Evolutionary conservation across 148 eudicot species (phyloP), one percentile per base, ranked within the genome.

Genomic region (Nepenthes mirabilis): DNA sequence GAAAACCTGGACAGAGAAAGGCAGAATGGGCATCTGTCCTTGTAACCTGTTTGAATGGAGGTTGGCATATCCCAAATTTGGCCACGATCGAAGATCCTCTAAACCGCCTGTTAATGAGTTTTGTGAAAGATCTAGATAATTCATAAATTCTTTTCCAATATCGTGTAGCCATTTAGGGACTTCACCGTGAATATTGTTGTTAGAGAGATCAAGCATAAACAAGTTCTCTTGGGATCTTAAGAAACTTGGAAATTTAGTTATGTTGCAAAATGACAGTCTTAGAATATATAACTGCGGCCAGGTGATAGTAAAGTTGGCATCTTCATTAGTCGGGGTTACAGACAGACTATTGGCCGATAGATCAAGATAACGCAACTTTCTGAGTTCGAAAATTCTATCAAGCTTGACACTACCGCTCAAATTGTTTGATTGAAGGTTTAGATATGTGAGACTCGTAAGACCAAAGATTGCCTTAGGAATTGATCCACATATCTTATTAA

Each of bases 11-110:
- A 12, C 52, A 49, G 52, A 49, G 52, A 49, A 12, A 3, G 52
- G 52, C 11, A 11, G 52, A n/a, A 12, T 3, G 12, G 12, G 52
- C 2, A 49, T 3, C 12, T 10, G 23, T 2, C 74, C 83, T 6
- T 45, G 36, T 7, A 79, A 47, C 14, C 53, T 5, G 61, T 79
- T 79, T 9, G 72, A 75, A 53, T 70, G 67, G 1, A 79, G 56
- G 70, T 79, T 79, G 7, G 75, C 60, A 14, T 40, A 45, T 11
- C 3, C 47, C 54, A 36, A 47, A 13, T 34, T 49, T 1, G 33
- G 49, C 66, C 56, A 68, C 14, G 61, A 52, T 3, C 2, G 11
- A 5, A 59, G 69, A 56, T 72, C 47, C 59, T 79, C 58, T 2
- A 79, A 64, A 57, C 51, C 51, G 5, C 33, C 47, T 43, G 56